A percentile compares a stretch with the other conserved stretches of the same genome.
Evolutionary conservation across 2,329 filamentous ascomycete genomes (phyloP).

Genomic region (Colletotrichum lupini): DNA sequence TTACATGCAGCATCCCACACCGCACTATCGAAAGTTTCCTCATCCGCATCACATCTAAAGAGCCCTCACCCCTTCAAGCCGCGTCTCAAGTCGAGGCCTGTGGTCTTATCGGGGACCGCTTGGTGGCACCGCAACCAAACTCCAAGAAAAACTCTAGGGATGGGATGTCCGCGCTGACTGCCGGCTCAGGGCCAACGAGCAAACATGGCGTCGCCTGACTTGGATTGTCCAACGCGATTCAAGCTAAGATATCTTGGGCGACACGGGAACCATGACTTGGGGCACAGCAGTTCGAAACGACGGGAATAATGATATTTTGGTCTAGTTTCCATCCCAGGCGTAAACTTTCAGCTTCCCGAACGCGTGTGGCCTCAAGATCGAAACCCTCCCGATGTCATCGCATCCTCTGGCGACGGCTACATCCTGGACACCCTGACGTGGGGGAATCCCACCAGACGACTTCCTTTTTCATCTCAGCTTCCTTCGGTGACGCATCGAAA

Average conservation of each 20-base stretch:
- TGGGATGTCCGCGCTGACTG: background rate
- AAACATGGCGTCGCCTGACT: conserved; percentile 23
- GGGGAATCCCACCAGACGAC: background rate
- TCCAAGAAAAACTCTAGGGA: background rate
- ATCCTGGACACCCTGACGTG: background rate
- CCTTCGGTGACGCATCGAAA: background rate
- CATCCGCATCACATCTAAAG: background rate
- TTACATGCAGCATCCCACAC: conserved; percentile 13
- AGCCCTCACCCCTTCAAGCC: background rate
- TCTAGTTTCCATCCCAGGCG: background rate
- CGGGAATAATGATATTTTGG: background rate
- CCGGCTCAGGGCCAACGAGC: background rate
- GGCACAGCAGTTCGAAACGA: background rate
- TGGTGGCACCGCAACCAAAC: background rate
- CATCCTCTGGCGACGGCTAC: background rate
- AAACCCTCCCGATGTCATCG: background rate
- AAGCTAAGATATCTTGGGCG: background rate
- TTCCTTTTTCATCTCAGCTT: background rate
- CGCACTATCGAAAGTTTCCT: background rate
- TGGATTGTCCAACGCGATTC: conserved; percentile 1
- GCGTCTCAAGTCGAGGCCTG: background rate
- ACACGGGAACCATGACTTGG: background rate
- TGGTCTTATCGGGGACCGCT: background rate
- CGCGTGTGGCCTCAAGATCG: background rate
- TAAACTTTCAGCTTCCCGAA: background rate